Base-by-base conservation (phyloP, 140 eudicot species). In the Erigeron philadelphicus region DNA sequence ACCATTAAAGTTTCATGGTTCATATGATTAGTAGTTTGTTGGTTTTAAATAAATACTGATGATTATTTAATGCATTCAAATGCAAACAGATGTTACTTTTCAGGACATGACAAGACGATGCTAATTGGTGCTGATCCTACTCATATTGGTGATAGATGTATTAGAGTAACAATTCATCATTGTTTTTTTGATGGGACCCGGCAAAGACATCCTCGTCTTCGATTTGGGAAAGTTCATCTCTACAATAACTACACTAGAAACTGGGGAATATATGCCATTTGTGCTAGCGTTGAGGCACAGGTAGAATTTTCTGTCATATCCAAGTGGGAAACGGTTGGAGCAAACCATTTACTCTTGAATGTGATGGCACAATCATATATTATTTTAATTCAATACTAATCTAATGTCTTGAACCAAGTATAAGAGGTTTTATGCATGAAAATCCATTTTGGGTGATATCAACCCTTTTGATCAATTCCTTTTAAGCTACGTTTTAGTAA, bases 221-320 rank as follows among this genome's bases (percentile, higher is more conserved):
- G 97, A 75, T 91, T 88, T 72, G 97, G 89, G 47, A 91, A 86
- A 79, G 97, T 91, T 57, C 97, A 91, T 81, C 82, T 91, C 42
- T 91, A 88, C 75, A 91, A 91, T 54, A 91, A 91, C 70, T 88
- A 91, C 80, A 91, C 95, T 4, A 80, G 96, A 77, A 76, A 88
- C 72, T 91, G 97, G 97, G 84, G 75, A 11, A 64, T 91, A 8
- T 91, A 88, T 75, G 97, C 97, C 77, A 81, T 91, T 66, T 91
- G 97, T 84, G 96, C 96, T 25, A 88, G 97, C 61, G 97, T 91
- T 31, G 96, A 91, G 79, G 81, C 97, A 59, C 89, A 88, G 90
- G 82, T 78, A 61, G 67, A 12, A 52, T 17, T 61, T 62, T 16
- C 2, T 47, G 8, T 55, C 13, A 38, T 76, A 49, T 19, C 9